phyloP scores from a whole-genome alignment of 306 rosid genomes.

The Crotalaria pallida region DNA sequence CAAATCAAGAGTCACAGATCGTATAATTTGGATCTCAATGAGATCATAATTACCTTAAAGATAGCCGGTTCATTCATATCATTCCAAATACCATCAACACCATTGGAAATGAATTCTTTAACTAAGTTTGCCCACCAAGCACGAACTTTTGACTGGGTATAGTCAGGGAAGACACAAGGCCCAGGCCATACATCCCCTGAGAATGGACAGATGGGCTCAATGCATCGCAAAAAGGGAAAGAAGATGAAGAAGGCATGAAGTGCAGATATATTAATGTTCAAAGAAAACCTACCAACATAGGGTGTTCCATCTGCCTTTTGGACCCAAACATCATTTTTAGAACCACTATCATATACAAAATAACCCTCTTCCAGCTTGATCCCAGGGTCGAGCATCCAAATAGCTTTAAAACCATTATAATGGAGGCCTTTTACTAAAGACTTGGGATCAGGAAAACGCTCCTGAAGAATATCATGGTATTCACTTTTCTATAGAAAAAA shows the following conservation, averaged over 20 bases:
- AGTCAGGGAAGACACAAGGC: constrained; percentile 93
- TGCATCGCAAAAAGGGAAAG: background rate
- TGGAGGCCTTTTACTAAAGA: constrained; percentile 58
- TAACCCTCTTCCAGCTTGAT: constrained; percentile 80
- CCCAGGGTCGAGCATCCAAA: constrained; percentile 98
- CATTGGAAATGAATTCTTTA: constrained; percentile 65
- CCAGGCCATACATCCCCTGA: constrained; percentile 94
- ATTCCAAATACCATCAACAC: constrained; percentile 98
- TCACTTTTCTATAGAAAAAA: constrained; percentile 11
- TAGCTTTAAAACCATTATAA: constrained; percentile 72
- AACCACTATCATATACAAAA: constrained; percentile 74
- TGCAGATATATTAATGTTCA: background rate
- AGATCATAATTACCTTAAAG: constrained; percentile 55
- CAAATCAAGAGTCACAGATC: background rate
- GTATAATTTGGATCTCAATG: background rate
- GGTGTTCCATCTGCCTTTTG: constrained; percentile 66
- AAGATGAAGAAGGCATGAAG: background rate
- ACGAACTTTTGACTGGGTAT: constrained; percentile 71
- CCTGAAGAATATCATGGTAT: constrained; percentile 44
- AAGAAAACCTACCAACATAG: constrained; percentile 48
- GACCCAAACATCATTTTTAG: constrained; percentile 67
- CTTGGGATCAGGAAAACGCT: constrained; percentile 66
- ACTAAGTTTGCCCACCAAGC: constrained; percentile 91
- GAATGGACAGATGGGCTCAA: constrained; percentile 19
- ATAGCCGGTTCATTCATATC: constrained; percentile 96